These are phyloP conservation scores for Alloteropsis semialata DNA, from an alignment of 176 grass and related monocot genomes.

Conservation along the genomic window DNA sequence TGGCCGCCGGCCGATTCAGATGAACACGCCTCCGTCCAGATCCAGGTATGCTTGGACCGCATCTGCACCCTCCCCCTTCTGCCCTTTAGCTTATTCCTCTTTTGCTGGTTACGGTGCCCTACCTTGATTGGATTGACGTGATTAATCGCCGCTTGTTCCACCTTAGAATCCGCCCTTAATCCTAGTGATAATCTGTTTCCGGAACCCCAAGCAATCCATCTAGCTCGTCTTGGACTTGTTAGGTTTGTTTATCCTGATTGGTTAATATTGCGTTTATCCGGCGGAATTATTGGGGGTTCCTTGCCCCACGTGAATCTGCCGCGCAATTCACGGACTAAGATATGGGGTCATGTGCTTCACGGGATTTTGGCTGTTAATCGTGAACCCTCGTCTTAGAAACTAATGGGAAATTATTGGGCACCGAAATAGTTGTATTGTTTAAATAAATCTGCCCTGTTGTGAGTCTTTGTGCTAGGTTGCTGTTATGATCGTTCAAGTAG, in stretches of 20 bases:
- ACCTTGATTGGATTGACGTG: background rate
- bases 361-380: background rate
- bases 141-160: background rate
- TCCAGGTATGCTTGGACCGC: conserved; percentile 2
- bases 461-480: too few relatives aligned
- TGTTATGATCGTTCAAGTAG: too few relatives aligned
- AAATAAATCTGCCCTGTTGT: too few relatives aligned
- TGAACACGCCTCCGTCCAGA: conserved; percentile 30
- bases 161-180: background rate
- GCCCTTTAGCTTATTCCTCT: background rate
- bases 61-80: background rate
- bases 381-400: background rate
- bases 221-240: background rate
- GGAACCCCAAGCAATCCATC: background rate
- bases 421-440: too few relatives aligned
- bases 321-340: background rate
- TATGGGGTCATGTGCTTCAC: background rate
- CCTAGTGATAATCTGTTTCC: background rate
- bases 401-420: background rate
- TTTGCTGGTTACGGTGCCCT: background rate
- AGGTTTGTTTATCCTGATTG: background rate
- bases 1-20: background rate
- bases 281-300: background rate
- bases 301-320: background rate
- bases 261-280: background rate